phyloP scores from a whole-genome alignment of 176 grass and related monocot genomes.

The Oryza glumipatula region DNA sequence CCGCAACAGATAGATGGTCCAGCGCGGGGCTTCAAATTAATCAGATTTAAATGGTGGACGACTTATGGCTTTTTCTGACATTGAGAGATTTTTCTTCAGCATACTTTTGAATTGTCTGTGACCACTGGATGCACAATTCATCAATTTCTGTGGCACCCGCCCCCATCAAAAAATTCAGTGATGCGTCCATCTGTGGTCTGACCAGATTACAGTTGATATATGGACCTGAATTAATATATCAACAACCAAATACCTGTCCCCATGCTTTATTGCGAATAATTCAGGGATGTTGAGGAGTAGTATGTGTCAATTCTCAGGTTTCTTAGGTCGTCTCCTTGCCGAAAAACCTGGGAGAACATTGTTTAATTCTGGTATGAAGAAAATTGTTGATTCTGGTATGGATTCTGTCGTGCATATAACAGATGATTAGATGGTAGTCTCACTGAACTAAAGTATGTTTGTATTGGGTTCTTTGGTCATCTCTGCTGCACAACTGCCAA shows the following conservation, averaged over 20 bases:
- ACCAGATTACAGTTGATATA: conserved; percentile 1
- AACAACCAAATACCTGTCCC: background rate
- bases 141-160: background rate
- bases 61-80: conserved; percentile 27
- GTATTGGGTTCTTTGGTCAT: conserved; percentile 31
- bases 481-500: conserved; percentile 11
- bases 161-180: conserved; percentile 2
- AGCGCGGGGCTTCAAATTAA: background rate
- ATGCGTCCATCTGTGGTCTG: conserved; percentile 15
- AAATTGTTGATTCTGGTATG: background rate
- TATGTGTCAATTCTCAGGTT: background rate
- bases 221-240: conserved; percentile 21
- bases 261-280: conserved; percentile 22
- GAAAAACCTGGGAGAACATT: background rate
- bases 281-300: background rate
- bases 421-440: conserved; percentile 10
- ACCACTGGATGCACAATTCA: background rate
- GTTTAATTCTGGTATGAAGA: background rate
- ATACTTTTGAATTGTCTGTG: conserved; percentile 7
- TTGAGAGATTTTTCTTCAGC: conserved; percentile 26
- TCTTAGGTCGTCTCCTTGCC: background rate
- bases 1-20: conserved; percentile 35
- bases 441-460: background rate
- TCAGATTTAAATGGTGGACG: conserved; percentile 35
- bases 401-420: background rate